Base-by-base conservation (phyloP, 768 basidiomycete genomes). In the Psilocybe cyanescens region DNA sequence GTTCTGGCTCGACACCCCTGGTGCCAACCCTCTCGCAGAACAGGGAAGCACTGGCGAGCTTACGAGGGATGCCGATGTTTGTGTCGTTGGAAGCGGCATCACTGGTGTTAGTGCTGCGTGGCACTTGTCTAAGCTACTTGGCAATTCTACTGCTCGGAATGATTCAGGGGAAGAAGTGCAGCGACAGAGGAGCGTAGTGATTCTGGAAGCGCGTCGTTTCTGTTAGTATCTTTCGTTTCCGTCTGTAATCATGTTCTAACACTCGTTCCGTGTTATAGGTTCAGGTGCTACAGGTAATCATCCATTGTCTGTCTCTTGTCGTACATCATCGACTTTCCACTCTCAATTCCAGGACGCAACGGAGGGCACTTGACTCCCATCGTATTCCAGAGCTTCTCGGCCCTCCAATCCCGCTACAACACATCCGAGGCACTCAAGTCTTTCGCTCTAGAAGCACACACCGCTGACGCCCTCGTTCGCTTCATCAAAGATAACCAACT, bases 161-260 rank as follows among this genome's bases (percentile, higher is more conserved):
- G n/a, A 3, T 4, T 35, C 33, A 35, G 11, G 11, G 6, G 3
- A 19, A 0, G 14, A 4, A 53, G 63, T 59, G 17, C 35, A 35
- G 7, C 57, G 60, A 12, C 57, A 84, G 47, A 85, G 76, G 31
- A 65, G 53, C 29, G 59, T 88, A 0, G 85, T 88, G 16, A 77
- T 96, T 11, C 72, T 97, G 8, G 95, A 97, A 69, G 95, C 94
- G 3, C 78, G 95, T 66, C 89, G 93, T 68, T 90, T 95, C 72
- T 91, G 94, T 94, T 24, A 75, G 91, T 79, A 14, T 46, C 47
- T 35, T 5, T 60, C 59, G 24, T 51, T 51, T 47, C 53, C 17
- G 8, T 50, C 30, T 17, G 48, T 33, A 49, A 19, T 35, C n/a
- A 19, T 28, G 48, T 33, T 35, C 8, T 53, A 8, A 28, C 16